phyloP scores from a whole-genome alignment of 371 early-diverging fungal genomes.

The Syncephalastrum monosporum region DNA sequence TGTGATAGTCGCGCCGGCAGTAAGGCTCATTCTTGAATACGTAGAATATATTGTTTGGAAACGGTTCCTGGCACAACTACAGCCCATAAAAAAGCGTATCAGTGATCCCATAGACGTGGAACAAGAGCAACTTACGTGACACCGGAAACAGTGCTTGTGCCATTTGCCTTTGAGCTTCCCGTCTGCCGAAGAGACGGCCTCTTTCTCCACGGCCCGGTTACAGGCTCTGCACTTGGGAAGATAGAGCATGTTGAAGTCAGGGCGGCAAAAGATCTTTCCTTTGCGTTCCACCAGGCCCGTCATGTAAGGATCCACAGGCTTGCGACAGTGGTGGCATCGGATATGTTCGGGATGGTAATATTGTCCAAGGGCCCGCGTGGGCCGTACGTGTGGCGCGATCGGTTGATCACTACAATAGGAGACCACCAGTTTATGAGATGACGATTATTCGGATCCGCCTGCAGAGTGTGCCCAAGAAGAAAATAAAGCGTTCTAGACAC shows the following conservation, averaged over 20 bases:
- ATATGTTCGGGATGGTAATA: constrained; percentile 63
- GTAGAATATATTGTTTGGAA: constrained; percentile 80
- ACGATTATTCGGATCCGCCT: background rate
- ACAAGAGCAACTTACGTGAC: constrained; percentile 39
- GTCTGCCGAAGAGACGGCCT: constrained; percentile 68
- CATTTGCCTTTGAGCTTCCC: constrained; percentile 70
- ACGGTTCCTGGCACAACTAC: constrained; percentile 48
- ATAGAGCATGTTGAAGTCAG: constrained; percentile 61
- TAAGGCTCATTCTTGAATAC: constrained; percentile 70
- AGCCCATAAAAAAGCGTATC: constrained; percentile 3
- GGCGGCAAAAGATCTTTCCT: constrained; percentile 65
- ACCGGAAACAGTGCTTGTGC: constrained; percentile 51
- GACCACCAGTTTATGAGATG: background rate
- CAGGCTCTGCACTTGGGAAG: constrained; percentile 68
- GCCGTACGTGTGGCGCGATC: constrained; percentile 37
- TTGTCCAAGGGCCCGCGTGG: constrained; percentile 55
- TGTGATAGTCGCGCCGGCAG: constrained; percentile 75
- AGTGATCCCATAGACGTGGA: constrained; percentile 11
- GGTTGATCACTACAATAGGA: constrained; percentile 32
- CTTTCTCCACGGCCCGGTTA: constrained; percentile 59
- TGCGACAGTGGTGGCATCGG: constrained; percentile 54
- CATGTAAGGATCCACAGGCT: constrained; percentile 60
- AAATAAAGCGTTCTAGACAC: background rate
- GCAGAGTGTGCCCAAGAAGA: background rate
- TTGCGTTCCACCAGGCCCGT: constrained; percentile 69